Percentiles rank a stretch among this genome's conserved stretches.
Evolutionary conservation across 768 basidiomycete species (phyloP).

Genomic region (Macrolepiota dolichaula): DNA sequence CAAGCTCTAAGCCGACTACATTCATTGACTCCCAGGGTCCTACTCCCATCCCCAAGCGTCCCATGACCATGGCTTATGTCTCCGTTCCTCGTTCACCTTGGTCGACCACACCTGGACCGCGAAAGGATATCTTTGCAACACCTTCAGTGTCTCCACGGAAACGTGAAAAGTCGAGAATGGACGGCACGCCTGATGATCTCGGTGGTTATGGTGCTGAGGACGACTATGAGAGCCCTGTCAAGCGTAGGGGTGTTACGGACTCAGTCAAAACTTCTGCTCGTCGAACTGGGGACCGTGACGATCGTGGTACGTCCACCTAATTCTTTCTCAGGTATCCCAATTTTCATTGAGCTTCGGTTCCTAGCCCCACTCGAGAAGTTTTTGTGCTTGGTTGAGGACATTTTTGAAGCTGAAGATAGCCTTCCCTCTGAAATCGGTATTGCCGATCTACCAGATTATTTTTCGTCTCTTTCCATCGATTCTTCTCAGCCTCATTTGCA

Average conservation of each 20-base stretch:
- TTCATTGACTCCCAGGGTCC: slow-evolving; percentile 13
- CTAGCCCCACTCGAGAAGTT: slow-evolving; percentile 76
- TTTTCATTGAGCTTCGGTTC: slow-evolving; percentile 7
- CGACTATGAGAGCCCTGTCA: slow-evolving; percentile 29
- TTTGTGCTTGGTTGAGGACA: slow-evolving; percentile 70
- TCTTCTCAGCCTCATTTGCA: slow-evolving; percentile 58
- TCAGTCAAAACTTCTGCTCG: slow-evolving; percentile 48
- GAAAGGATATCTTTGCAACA: slow-evolving; percentile 20
- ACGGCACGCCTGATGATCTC: slow-evolving; percentile 40
- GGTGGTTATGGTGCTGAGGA: slow-evolving; percentile 59
- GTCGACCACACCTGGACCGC: slow-evolving; percentile 40
- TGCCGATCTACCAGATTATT: slow-evolving; percentile 70
- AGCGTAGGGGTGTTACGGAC: slow-evolving; percentile 24
- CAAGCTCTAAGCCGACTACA: slow-evolving; percentile 25
- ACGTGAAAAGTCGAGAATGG: slow-evolving; percentile 28
- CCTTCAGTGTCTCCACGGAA: slow-evolving; percentile 13
- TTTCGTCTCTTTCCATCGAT: slow-evolving; percentile 59
- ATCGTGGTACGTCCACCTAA: slow-evolving; percentile 48
- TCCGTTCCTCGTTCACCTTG: slow-evolving; percentile 43
- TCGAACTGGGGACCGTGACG: slow-evolving; percentile 73
- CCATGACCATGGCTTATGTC: slow-evolving; percentile 42
- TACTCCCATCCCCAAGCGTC: slow-evolving; percentile 31
- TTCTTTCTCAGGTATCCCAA: neutral
- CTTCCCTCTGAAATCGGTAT: slow-evolving; percentile 46
- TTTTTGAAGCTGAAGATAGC: slow-evolving; percentile 82